phyloP scores from a whole-genome alignment of 2,329 filamentous ascomycete genomes.

The Monosporascus sp. region DNA sequence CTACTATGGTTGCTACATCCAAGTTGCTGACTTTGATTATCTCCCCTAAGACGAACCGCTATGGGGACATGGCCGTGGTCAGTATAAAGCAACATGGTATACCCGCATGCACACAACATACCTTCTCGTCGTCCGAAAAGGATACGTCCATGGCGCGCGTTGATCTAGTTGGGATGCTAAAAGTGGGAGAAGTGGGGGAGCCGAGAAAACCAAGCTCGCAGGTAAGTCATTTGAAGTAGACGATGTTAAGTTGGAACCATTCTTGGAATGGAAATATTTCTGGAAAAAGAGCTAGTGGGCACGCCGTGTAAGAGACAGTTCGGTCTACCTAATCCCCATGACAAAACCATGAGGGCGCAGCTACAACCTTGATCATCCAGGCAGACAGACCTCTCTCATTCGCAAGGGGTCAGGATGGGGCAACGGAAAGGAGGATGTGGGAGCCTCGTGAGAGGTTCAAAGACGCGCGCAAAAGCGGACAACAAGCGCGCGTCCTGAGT shows the following conservation, averaged over 20 bases:
- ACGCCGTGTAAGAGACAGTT: not conserved
- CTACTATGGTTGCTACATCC: constrained; percentile 39
- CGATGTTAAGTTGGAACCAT: constrained; percentile 11
- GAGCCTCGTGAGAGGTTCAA: constrained; percentile 22
- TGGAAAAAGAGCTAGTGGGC: not conserved
- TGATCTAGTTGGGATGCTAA: constrained; percentile 14
- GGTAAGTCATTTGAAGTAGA: constrained; percentile 29
- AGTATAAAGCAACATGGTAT: constrained; percentile 1
- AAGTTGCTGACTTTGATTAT: constrained; percentile 52
- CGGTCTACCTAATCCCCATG: not conserved
- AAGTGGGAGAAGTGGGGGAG: constrained; percentile 18
- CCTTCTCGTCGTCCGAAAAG: constrained; percentile 50
- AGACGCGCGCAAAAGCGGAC: constrained; percentile 24
- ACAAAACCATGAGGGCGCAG: not conserved
- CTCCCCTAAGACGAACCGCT: constrained; percentile 55
- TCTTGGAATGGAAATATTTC: constrained; percentile 14
- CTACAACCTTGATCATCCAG: constrained; percentile 1
- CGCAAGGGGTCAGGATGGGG: constrained; percentile 14
- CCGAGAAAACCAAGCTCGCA: constrained; percentile 20
- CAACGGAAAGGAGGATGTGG: constrained; percentile 14
- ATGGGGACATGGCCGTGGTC: constrained; percentile 13
- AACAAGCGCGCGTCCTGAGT: constrained; percentile 33
- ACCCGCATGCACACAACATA: constrained; percentile 23
- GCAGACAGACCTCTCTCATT: constrained; percentile 10
- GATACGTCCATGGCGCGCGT: constrained; percentile 35